Base-by-base conservation (phyloP, 2,329 filamentous ascomycete genomes). In the Penicillium olsonii region DNA sequence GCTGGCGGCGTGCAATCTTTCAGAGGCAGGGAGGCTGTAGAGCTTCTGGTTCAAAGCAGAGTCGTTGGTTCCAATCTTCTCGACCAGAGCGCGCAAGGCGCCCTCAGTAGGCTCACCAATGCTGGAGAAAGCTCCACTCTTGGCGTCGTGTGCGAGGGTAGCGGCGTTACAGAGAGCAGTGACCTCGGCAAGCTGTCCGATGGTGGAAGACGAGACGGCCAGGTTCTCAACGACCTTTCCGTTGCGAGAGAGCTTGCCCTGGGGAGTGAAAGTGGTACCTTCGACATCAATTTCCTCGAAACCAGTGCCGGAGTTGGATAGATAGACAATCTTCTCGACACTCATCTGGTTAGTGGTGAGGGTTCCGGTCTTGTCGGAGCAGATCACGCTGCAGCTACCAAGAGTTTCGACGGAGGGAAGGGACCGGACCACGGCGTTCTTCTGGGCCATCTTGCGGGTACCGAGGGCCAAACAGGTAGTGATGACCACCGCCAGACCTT, bases 301-400 rank as follows among this genome's bases (percentile, higher is more conserved):
- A 50, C 83, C 86, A 45, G 77, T 82, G 41, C 90, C 92, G 52
- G 82, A 73, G 59, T 88, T 84, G 63, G 83, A 86, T 60, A 99
- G 79, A 68, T 92, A 90, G 40, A 96, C 88, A 48, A 97, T 76
- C 74, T 92, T 95, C 78, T 86, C 94, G 48, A 96, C 94, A 67
- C 94, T 97, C 94, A 99, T 99, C 75, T 97, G 92, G 76, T 99
- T 99, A 34, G 94, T 99, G 10, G 94, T 99, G 68, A 99, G 76
- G 41, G 94, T 99, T 61, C 94, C 95, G 5, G 94, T 99, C 80
- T 99, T 99, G 79, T 99, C 94, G 4, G 95, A 99, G 78, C 95
- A 99, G 69, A 99, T 96, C 49, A 99, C 92, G 66, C 94, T 99
- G 83, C 94, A 99, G 81, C 94, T 99, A 68, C 94, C 94, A 45